Evolutionary conservation across 495 filamentous ascomycete species (phyloP), one percentile per base, ranked within the genome.

Genomic region (Staphylotrichum longicolle): DNA sequence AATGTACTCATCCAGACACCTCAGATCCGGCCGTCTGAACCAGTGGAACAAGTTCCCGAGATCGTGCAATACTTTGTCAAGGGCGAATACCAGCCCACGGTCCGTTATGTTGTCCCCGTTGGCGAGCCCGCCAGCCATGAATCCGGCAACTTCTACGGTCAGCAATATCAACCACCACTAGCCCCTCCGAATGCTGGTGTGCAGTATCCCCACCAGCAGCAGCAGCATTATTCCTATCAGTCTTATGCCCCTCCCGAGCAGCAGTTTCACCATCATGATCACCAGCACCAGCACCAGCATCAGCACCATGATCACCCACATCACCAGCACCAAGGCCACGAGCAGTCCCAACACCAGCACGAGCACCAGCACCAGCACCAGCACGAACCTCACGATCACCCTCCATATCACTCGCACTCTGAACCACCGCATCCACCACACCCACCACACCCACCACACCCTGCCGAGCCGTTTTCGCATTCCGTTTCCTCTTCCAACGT

Each of bases 21-120:
- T 10, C 46, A 58, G 54, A 52, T 42, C 12, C 58, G 57, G 7
- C 44, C 60, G 30, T 27, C 66, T 11, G 61, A 61, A 20, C 61
- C 48, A 11, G 37, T 45, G 50, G 7, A 32, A 46, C 7, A 62
- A 41, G 64, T 57, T 10, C 61, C 76, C 9, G 72, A 75, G n/a
- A 52, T 83, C 15, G 79, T 83, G 8, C 79, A 77, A 57, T 82
- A 80, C 61, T 74, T 79, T 49, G 79, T 79, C 3, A 81, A 79
- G 63, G 81, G 81, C 48, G 81, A 83, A 75, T 82, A 74, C 53
- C 74, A 82, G 34, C 80, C 80, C n/a, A 67, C 57, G n/a, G 57
- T 53, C 51, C 60, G 65, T 15, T 69, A 69, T 57, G 57, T 64
- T 48, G 64, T 68, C 11, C 65, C 73, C 34, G 63, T 66, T 58